Base-by-base conservation (phyloP, 306 rosid genomes). In the Neltuma alba region DNA sequence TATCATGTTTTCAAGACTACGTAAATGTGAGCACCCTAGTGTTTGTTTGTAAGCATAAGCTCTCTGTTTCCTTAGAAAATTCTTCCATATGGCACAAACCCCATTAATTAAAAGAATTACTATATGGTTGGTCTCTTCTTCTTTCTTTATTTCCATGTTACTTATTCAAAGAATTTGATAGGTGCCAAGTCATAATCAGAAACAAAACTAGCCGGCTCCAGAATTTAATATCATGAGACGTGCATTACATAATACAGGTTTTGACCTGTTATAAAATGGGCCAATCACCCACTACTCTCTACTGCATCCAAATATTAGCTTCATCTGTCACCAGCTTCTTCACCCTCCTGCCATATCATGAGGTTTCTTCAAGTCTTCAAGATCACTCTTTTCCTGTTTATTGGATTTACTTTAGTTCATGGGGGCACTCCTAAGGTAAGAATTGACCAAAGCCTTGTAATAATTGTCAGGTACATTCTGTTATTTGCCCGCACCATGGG, bases 401-500 rank as follows among this genome's bases (percentile, higher is more conserved):
- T 85, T 66, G 74, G 69, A 74, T 73, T 48, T n/a, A 40, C 83
- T 76, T 70, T 81, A 67, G 86, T 76, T 28, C 30, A 84, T 88
- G 92, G 86, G 74, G 86, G 86, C 74, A 71, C 72, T 57, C 83
- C 70, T 4, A 84, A 88, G 92, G 94, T 89, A 74, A 79, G 47
- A 74, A 28, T 1, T 87, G 64, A 76, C 5, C 28, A 76, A 25
- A n/a, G n/a, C n/a, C n/a, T n/a, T 45, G 47, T 20, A 41, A 72
- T 27, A n/a, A n/a, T n/a, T n/a, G n/a, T n/a, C n/a, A n/a, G n/a
- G n/a, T n/a, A n/a, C n/a, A n/a, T n/a, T n/a, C n/a, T n/a, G n/a
- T n/a, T n/a, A n/a, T n/a, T n/a, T n/a, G n/a, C n/a, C n/a, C n/a
- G n/a, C n/a, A n/a, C n/a, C n/a, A n/a, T n/a, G n/a, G n/a, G n/a